Percentiles rank a stretch among this genome's conserved stretches.
These are phyloP conservation scores for Udeniomyces megalosporus DNA, from an alignment of 768 basidiomycete species.

Conservation along the genomic window DNA sequence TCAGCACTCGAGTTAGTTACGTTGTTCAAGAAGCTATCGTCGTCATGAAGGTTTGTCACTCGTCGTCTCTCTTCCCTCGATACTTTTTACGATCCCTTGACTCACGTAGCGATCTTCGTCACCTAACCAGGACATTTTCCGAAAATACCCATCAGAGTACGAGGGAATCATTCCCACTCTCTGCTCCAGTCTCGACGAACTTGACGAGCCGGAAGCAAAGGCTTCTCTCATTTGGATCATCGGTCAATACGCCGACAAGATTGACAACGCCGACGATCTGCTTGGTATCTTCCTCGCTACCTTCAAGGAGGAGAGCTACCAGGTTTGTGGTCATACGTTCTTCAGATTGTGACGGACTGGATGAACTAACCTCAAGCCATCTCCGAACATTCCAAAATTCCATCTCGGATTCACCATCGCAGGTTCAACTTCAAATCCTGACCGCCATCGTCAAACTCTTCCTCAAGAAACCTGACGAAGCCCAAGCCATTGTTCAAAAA, in stretches of 20 bases:
- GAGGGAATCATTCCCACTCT: slow-evolving; percentile 88
- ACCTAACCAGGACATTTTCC: slow-evolving; percentile 61
- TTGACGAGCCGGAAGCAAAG: slow-evolving; percentile 94
- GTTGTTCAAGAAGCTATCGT: slow-evolving; percentile 96
- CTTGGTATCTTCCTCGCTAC: slow-evolving; percentile 76
- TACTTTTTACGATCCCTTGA: not conserved
- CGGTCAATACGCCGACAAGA: slow-evolving; percentile 87
- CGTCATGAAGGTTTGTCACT: slow-evolving; percentile 51
- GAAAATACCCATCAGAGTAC: slow-evolving; percentile 89
- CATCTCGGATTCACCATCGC: slow-evolving; percentile 30
- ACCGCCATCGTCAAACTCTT: slow-evolving; percentile 96
- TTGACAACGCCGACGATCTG: slow-evolving; percentile 90
- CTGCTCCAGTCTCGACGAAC: slow-evolving; percentile 74
- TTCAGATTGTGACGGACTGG: not conserved
- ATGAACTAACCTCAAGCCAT: not conserved
- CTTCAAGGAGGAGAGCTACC: slow-evolving; percentile 85
- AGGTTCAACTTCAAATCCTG: slow-evolving; percentile 41
- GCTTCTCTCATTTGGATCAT: slow-evolving; percentile 97
- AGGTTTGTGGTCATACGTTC: slow-evolving; percentile 36
- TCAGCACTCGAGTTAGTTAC: slow-evolving; percentile 85
- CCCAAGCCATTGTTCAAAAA: slow-evolving; percentile 81
- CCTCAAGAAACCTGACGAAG: slow-evolving; percentile 81
- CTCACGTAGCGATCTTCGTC: not conserved
- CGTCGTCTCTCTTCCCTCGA: not conserved
- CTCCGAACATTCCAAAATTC: slow-evolving; percentile 34